phyloP scores from a whole-genome alignment of 2,329 filamentous ascomycete species.

The Beauveria pseudobassiana region DNA sequence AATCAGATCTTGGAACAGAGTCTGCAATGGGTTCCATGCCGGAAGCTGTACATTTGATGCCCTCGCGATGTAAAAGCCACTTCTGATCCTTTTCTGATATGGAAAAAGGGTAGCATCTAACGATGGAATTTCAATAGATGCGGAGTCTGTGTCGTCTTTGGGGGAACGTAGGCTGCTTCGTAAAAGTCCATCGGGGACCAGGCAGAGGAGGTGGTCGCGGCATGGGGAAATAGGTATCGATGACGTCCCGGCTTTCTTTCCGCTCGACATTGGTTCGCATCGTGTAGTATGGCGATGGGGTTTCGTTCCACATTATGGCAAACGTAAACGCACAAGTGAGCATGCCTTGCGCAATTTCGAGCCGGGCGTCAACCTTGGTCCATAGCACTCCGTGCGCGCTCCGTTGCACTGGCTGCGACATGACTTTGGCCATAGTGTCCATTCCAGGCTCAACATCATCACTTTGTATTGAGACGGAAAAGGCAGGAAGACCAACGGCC shows the following conservation, averaged over 20 bases:
- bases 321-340: constrained; percentile 21
- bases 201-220: constrained; percentile 13
- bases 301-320: constrained; percentile 36
- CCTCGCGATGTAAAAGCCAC: constrained; percentile 64
- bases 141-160: constrained; percentile 30
- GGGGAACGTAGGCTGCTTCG: constrained; percentile 57
- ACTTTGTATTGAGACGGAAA: not conserved
- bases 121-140: constrained; percentile 33
- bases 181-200: constrained; percentile 57
- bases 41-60: constrained; percentile 38
- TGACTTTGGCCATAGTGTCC: constrained; percentile 14
- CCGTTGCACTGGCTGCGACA: not conserved
- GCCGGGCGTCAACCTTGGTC: constrained; percentile 22
- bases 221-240: constrained; percentile 28
- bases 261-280: constrained; percentile 25
- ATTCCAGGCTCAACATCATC: not conserved
- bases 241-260: constrained; percentile 25
- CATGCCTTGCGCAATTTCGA: not conserved
- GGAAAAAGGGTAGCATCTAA: constrained; percentile 53
- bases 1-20: constrained; percentile 11
- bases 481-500: not conserved
- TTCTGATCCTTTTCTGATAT: constrained; percentile 62
- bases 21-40: not conserved
- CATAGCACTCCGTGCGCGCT: constrained; percentile 27
- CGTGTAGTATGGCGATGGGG: constrained; percentile 22